Conservation (phyloP, 2,329 filamentous ascomycete genomes). For the Hypoxylon rubiginosum region DNA sequence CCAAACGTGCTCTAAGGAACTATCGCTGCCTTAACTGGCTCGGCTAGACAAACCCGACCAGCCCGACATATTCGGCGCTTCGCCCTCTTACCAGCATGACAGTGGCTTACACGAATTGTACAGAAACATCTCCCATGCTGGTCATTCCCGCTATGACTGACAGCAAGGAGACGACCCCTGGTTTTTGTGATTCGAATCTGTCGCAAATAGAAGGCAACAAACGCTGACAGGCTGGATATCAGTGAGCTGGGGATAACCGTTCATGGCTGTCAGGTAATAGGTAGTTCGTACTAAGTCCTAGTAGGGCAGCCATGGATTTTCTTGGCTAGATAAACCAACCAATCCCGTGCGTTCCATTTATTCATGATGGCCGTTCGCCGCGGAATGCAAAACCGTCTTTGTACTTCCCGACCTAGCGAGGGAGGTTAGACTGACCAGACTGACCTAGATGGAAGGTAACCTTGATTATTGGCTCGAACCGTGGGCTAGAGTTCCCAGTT, state of each 20-base stretch:
- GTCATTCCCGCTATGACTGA: background rate
- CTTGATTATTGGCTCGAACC: slow-evolving; percentile 26
- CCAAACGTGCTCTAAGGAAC: slow-evolving; percentile 33
- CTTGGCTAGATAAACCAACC: slow-evolving; percentile 32
- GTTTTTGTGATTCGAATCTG: background rate
- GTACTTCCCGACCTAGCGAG: slow-evolving; percentile 18
- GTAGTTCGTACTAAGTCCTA: slow-evolving; percentile 7
- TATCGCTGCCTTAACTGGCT: slow-evolving; percentile 40
- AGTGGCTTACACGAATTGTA: slow-evolving; percentile 8
- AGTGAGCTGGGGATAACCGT: background rate
- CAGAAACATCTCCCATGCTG: slow-evolving; percentile 1
- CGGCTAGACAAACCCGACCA: slow-evolving; percentile 32
- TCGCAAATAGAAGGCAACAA: slow-evolving; percentile 1
- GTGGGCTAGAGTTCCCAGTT: slow-evolving; percentile 15
- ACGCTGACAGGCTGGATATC: slow-evolving; percentile 4
- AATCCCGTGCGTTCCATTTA: slow-evolving; percentile 32
- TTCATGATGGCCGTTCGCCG: slow-evolving; percentile 24
- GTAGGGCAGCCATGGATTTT: slow-evolving; percentile 26
- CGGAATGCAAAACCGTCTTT: slow-evolving; percentile 31
- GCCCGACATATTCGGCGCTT: slow-evolving; percentile 14
- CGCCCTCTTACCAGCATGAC: slow-evolving; percentile 12
- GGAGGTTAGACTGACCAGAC: slow-evolving; percentile 28
- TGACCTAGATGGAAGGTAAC: slow-evolving; percentile 38
- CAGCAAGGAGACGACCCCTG: background rate
- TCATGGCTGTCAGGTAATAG: no score